Percentiles rank a stretch among this genome's conserved stretches.
Evolutionary conservation across 306 rosid species (phyloP).

Genomic region (Pyrus betulifolia): DNA sequence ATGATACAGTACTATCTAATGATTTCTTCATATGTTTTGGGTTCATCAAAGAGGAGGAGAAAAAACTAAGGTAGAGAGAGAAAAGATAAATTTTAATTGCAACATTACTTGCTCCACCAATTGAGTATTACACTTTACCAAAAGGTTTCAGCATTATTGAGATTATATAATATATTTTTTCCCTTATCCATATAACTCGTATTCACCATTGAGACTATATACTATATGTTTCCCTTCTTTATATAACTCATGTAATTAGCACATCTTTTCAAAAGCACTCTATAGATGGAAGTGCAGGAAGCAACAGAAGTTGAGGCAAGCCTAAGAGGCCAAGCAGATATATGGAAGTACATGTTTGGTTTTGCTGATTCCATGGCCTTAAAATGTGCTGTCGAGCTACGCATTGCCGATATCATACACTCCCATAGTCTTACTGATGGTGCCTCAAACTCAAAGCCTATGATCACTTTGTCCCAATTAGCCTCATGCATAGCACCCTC

Average conservation of each 20-base stretch:
- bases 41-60: too few species aligned
- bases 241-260: background rate
- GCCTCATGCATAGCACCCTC: constrained; percentile 8
- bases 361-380: constrained; percentile 35
- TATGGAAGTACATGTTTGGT: constrained; percentile 31
- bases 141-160: too few species aligned
- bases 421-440: constrained; percentile 2
- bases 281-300: constrained; percentile 14
- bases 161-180: too few species aligned
- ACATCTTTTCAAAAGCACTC: background rate
- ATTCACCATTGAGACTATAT: background rate
- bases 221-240: background rate
- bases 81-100: too few species aligned
- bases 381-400: constrained; percentile 37
- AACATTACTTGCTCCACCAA: too few species aligned
- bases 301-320: constrained; percentile 1
- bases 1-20: too few species aligned
- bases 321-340: constrained; percentile 31
- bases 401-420: constrained; percentile 29
- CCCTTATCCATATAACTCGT: too few species aligned
- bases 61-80: too few species aligned
- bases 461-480: constrained; percentile 23
- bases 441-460: background rate
- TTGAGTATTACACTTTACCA: too few species aligned
- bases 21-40: too few species aligned